phyloP scores from a whole-genome alignment of 1,284 basidiomycete species.

The Phellinidium pouzarii region DNA sequence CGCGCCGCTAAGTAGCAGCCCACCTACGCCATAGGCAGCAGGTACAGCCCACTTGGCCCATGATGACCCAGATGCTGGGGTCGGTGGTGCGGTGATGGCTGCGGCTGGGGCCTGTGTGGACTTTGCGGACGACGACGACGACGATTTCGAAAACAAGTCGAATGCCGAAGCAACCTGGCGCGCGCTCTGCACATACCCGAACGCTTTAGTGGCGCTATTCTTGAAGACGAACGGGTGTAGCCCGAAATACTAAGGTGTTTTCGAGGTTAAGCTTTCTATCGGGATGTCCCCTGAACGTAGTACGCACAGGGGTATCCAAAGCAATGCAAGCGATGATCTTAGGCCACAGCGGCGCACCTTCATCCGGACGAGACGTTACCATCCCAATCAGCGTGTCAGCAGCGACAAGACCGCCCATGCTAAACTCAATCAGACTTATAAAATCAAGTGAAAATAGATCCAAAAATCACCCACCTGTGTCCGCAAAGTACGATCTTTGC shows the following conservation, averaged over 20 bases:
- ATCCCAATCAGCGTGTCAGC: constrained; percentile 81
- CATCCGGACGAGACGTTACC: constrained; percentile 54
- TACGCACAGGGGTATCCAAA: constrained; percentile 84
- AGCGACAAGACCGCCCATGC: constrained; percentile 86
- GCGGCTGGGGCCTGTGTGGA: constrained; percentile 27
- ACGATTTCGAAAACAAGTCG: constrained; percentile 50
- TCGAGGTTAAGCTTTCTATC: constrained; percentile 17
- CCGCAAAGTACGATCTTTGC: constrained; percentile 85
- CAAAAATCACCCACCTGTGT: constrained; percentile 60
- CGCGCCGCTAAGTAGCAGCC: constrained; percentile 72
- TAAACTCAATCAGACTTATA: too few species aligned
- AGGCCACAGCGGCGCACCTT: constrained; percentile 71
- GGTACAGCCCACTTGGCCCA: constrained; percentile 58
- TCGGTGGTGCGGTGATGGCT: constrained; percentile 24
- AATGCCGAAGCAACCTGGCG: constrained; percentile 45
- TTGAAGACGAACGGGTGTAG: constrained; percentile 86
- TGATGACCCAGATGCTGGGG: constrained; percentile 21
- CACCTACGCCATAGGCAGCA: constrained; percentile 57
- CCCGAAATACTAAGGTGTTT: constrained; percentile 63
- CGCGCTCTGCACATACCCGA: constrained; percentile 66
- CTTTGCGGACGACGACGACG: constrained; percentile 35
- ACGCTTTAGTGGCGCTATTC: constrained; percentile 73
- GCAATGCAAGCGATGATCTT: constrained; percentile 76
- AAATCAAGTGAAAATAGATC: constrained; percentile 8
- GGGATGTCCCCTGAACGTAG: constrained; percentile 2